Conservation (phyloP, 73 alveolate species). For the Blepharisma japonicum region DNA sequence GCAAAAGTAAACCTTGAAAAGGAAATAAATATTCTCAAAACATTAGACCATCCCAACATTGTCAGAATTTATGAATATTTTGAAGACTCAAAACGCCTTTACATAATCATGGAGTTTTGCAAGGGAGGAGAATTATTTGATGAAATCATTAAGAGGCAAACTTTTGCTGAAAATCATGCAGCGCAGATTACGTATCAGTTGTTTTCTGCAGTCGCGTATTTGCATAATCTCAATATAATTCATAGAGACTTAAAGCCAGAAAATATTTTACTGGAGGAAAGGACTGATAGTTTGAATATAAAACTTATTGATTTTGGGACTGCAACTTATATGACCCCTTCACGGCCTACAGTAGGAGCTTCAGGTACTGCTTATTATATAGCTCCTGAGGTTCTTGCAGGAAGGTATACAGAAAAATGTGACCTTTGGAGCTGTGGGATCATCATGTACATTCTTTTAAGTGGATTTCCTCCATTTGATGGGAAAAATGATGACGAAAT, state of each 20-base stretch:
- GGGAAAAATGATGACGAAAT: slow-evolving; percentile 32
- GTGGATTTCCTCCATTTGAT: slow-evolving; percentile 39
- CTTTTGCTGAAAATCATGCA: no score
- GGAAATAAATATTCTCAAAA: no score
- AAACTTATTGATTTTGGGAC: no score
- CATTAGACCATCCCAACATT: no score
- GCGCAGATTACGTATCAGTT: slow-evolving; percentile 55
- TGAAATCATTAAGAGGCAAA: no score
- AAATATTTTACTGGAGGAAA: slow-evolving; percentile 52
- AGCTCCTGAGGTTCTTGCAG: slow-evolving; percentile 45
- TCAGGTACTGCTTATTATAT: slow-evolving; percentile 53
- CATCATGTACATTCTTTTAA: slow-evolving; percentile 37
- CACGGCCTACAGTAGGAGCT: slow-evolving; percentile 23
- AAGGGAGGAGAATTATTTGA: no score
- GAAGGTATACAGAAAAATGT: slow-evolving; percentile 35
- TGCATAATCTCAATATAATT: slow-evolving; percentile 54
- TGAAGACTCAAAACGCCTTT: no score
- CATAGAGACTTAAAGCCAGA: slow-evolving; percentile 69
- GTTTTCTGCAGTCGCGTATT: slow-evolving; percentile 68
- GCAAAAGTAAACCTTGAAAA: no score
- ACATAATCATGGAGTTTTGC: no score
- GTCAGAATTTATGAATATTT: no score
- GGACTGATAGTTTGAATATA: slow-evolving; percentile 41
- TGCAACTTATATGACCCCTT: no score
- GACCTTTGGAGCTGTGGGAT: slow-evolving; percentile 46